Conservation (phyloP, 192 early-diverging fungal species). For the Coemansia sp. region DNA sequence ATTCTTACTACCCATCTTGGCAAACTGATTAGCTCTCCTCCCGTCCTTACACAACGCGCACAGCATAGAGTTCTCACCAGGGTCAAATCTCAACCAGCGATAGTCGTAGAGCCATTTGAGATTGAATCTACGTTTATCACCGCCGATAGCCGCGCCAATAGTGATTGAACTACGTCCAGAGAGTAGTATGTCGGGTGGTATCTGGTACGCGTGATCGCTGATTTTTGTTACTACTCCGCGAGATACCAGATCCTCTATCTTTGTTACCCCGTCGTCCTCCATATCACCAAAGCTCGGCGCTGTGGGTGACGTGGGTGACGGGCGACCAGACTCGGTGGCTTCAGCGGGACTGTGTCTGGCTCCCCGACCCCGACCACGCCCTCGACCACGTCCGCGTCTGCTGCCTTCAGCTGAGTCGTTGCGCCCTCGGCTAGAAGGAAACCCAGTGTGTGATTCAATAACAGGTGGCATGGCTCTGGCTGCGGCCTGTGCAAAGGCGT, state of each 20-base stretch:
- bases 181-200: conserved; percentile 16
- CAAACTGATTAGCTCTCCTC: conserved; percentile 47
- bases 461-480: conserved; percentile 1
- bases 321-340: background rate
- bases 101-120: conserved; percentile 54
- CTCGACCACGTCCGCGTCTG: conserved; percentile 24
- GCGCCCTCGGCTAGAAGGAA: background rate
- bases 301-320: background rate
- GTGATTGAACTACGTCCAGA: conserved; percentile 44
- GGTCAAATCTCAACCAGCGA: conserved; percentile 46
- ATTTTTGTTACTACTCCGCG: conserved; percentile 22
- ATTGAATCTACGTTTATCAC: conserved; percentile 50
- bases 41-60: conserved; percentile 44
- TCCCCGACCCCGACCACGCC: conserved; percentile 12
- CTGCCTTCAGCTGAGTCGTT: conserved; percentile 3
- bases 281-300: background rate
- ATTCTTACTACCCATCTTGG: conserved; percentile 45
- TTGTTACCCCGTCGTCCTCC: conserved; percentile 17
- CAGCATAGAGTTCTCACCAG: conserved; percentile 35
- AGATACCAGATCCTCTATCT: conserved; percentile 36
- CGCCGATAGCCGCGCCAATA: conserved; percentile 40
- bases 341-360: background rate
- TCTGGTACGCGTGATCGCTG: conserved; percentile 1
- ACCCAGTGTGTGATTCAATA: background rate
- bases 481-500: background rate